phyloP scores from a whole-genome alignment of 257 asterid genomes.

The Gardenia jasminoides region DNA sequence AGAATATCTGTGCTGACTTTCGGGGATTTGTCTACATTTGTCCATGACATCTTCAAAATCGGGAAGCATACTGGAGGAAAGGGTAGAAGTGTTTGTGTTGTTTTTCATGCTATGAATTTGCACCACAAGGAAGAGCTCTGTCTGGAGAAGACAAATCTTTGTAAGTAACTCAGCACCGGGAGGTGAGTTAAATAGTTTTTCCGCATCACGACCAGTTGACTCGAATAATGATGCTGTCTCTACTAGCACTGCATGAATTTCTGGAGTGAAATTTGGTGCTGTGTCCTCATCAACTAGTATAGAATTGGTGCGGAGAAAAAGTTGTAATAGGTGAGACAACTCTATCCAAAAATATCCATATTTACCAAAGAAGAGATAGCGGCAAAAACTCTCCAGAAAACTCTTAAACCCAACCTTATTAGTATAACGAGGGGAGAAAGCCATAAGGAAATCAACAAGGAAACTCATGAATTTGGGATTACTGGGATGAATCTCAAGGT shows the following conservation, averaged over 20 bases:
- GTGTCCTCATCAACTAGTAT: too few species aligned
- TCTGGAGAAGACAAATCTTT: too few species aligned
- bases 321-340: not conserved
- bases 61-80: not conserved
- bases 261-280: not conserved
- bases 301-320: too few species aligned
- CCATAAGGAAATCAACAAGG: not conserved
- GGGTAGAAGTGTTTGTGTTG: not conserved
- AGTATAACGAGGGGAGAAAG: not conserved
- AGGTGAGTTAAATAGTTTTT: too few species aligned
- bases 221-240: too few species aligned
- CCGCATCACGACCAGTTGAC: too few species aligned
- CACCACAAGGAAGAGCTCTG: too few species aligned
- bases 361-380: not conserved
- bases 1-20: not conserved
- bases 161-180: not conserved
- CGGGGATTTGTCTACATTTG: not conserved
- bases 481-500: not conserved
- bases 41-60: not conserved
- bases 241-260: not conserved
- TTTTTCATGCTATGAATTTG: not conserved
- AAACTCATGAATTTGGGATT: not conserved
- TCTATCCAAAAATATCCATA: not conserved
- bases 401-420: not conserved
- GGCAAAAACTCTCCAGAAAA: not conserved